A percentile compares a stretch with the other conserved stretches of the same genome.
These are phyloP conservation scores for Rubroboletus pulcherrimus DNA, from an alignment of 768 basidiomycete genomes.

Conservation along the genomic window DNA sequence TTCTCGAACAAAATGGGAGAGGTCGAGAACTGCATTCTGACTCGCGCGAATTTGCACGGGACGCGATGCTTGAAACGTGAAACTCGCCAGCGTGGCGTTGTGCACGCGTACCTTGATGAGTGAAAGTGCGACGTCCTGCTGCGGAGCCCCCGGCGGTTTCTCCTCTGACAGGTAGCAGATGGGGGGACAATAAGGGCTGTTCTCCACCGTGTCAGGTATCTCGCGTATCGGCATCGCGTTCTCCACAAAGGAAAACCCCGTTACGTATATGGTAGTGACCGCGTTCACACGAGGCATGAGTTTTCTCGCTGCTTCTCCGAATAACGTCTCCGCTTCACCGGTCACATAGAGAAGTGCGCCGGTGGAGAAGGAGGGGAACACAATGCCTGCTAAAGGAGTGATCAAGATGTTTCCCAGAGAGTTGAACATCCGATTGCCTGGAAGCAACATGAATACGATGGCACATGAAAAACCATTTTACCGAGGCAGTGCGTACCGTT, in stretches of 20 bases:
- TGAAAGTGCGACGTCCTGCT: slow-evolving; percentile 30
- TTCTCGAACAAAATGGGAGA: slow-evolving; percentile 46
- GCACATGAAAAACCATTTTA: not conserved
- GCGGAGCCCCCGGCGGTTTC: slow-evolving; percentile 21
- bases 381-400: slow-evolving; percentile 53
- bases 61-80: slow-evolving; percentile 43
- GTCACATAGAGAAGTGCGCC: slow-evolving; percentile 61
- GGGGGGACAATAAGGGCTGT: slow-evolving; percentile 59
- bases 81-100: slow-evolving; percentile 45
- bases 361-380: slow-evolving; percentile 50
- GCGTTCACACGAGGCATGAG: slow-evolving; percentile 49
- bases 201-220: slow-evolving; percentile 23
- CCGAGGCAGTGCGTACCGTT: slow-evolving; percentile 35
- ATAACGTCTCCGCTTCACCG: slow-evolving; percentile 47
- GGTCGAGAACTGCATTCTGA: slow-evolving; percentile 54
- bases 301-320: slow-evolving; percentile 43
- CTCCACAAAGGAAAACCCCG: slow-evolving; percentile 50
- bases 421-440: slow-evolving; percentile 62
- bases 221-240: slow-evolving; percentile 55
- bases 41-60: slow-evolving; percentile 33
- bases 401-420: slow-evolving; percentile 60
- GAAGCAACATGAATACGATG: not conserved
- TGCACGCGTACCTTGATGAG: slow-evolving; percentile 20
- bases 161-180: slow-evolving; percentile 51
- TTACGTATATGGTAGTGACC: slow-evolving; percentile 46